phyloP scores from a whole-genome alignment of 805 yeast species.

The Myxozyma mucilagina region DNA sequence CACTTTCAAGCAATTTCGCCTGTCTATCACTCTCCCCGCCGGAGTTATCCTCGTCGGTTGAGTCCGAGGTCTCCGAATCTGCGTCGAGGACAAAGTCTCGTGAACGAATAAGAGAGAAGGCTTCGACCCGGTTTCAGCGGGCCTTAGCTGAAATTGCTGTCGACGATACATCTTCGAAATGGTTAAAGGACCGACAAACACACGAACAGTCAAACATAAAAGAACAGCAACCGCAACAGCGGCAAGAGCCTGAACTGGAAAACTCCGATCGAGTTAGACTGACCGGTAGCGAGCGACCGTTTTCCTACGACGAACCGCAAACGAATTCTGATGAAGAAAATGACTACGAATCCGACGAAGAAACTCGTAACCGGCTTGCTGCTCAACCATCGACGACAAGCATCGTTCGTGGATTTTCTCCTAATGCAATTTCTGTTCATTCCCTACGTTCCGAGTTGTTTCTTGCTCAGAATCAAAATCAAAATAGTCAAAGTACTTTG shows the following conservation, averaged over 20 bases:
- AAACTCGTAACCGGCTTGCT: not conserved
- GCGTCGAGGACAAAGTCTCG: not conserved
- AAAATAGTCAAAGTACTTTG: not conserved
- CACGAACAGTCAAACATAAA: no score
- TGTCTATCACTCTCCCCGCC: not conserved
- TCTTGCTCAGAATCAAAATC: not conserved
- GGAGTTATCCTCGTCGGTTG: slow-evolving; percentile 13
- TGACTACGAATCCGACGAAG: not conserved
- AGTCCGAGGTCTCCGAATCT: slow-evolving; percentile 1
- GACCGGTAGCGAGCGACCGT: no score
- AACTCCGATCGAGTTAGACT: no score
- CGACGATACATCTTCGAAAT: no score
- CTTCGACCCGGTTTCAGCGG: no score
- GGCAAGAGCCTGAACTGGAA: no score
- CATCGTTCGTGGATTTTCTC: slow-evolving; percentile 44
- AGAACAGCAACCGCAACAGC: no score
- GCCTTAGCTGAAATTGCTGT: no score
- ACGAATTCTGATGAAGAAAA: not conserved
- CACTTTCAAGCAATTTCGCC: not conserved
- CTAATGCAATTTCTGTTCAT: slow-evolving; percentile 42
- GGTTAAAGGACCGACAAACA: no score
- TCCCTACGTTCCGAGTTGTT: slow-evolving; percentile 29
- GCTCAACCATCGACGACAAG: slow-evolving; percentile 19
- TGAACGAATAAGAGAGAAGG: no score
- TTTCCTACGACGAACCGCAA: no score